These are phyloP conservation scores for Calonectria pseudoreteaudii DNA, from an alignment of 2,329 filamentous ascomycete genomes.

Conservation along the genomic window DNA sequence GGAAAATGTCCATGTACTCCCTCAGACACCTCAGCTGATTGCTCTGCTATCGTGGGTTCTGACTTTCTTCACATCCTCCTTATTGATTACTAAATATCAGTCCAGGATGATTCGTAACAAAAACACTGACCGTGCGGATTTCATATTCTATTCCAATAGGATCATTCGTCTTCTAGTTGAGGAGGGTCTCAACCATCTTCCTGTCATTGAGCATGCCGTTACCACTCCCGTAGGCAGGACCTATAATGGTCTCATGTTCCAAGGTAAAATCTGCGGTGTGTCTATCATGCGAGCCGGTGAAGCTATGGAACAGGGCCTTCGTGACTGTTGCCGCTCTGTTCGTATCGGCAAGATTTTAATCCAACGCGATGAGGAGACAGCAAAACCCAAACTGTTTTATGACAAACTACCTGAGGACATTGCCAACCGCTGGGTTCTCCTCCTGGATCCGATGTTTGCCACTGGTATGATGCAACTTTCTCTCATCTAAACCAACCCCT, in stretches of 20 bases:
- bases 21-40: constrained; percentile 96
- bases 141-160: constrained; percentile 99
- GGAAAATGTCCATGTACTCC: constrained; percentile 89
- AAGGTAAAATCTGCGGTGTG: constrained; percentile 98
- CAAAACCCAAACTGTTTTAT: constrained; percentile 93
- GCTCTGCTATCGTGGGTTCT: constrained; percentile 91
- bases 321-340: constrained; percentile 97
- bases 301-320: constrained; percentile 96
- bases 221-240: constrained; percentile 90
- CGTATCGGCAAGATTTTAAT: constrained; percentile 99
- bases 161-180: constrained; percentile 97
- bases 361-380: constrained; percentile 95
- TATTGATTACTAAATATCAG: constrained; percentile 32
- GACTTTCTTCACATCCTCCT: constrained; percentile 25
- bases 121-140: constrained; percentile 90
- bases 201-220: constrained; percentile 88
- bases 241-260: constrained; percentile 93
- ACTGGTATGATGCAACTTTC: constrained; percentile 71
- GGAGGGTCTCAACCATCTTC: constrained; percentile 96
- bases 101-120: constrained; percentile 93
- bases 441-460: constrained; percentile 99
- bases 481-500: not conserved
- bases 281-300: constrained; percentile 99
- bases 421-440: constrained; percentile 88
- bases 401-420: constrained; percentile 98